Conservation (phyloP, 257 asterid species). For the Verbena officinalis region DNA sequence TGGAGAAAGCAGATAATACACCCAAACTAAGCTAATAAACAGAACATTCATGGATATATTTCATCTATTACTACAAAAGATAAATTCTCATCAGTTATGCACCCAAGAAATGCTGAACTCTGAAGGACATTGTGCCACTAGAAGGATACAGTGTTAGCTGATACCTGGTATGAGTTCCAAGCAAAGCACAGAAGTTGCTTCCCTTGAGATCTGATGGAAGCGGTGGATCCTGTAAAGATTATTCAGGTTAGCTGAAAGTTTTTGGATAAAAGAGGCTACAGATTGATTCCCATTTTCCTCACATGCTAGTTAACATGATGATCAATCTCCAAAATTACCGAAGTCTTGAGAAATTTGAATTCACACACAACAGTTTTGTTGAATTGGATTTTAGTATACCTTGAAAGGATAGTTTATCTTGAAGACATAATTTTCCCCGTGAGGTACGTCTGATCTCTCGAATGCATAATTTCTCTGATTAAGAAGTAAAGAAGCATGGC, state of each 20-base stretch:
- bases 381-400: constrained; percentile 42
- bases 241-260: constrained; percentile 33
- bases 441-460: constrained; percentile 86
- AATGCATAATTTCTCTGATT: constrained; percentile 90
- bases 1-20: constrained; percentile 18
- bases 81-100: constrained; percentile 5
- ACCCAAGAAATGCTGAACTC: constrained; percentile 9
- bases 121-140: constrained; percentile 4
- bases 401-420: constrained; percentile 87
- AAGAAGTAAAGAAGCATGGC: constrained; percentile 21
- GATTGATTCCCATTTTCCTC: constrained; percentile 24
- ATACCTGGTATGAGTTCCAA: constrained; percentile 96
- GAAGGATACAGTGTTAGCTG: constrained; percentile 15
- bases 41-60: neutral
- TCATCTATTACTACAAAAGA: constrained; percentile 19
- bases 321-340: too few species aligned
- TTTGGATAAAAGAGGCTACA: constrained; percentile 18
- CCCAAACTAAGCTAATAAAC: constrained; percentile 8
- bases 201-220: constrained; percentile 94
- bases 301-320: too few species aligned
- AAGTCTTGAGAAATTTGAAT: constrained; percentile 5
- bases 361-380: constrained; percentile 7
- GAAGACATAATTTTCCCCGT: constrained; percentile 80
- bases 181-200: constrained; percentile 69
- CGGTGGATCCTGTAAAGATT: constrained; percentile 65